phyloP scores from a whole-genome alignment of 1,284 basidiomycete species.

The Phellopilus nigrolimitatus region DNA sequence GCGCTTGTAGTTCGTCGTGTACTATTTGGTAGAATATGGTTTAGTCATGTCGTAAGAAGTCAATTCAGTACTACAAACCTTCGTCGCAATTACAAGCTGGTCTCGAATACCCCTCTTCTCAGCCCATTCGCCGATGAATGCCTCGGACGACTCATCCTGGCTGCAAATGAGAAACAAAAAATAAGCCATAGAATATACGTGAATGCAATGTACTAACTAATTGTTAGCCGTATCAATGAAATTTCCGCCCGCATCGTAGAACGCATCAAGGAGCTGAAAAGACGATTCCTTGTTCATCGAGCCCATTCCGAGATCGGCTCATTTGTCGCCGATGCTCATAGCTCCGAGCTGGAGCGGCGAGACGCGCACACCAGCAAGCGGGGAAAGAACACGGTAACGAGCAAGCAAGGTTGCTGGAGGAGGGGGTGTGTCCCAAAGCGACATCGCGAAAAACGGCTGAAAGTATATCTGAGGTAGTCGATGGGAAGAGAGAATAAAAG shows the following conservation, averaged over 20 bases:
- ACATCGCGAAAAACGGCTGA: slow-evolving; percentile 17
- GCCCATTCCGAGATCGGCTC: slow-evolving; percentile 26
- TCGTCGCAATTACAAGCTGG: slow-evolving; percentile 43
- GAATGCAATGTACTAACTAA: slow-evolving; percentile 9
- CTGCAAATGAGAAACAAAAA: slow-evolving; percentile 20
- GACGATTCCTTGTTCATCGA: slow-evolving; percentile 13
- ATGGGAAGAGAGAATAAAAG: no score
- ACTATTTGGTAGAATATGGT: slow-evolving; percentile 25
- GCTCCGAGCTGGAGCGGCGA: slow-evolving; percentile 42
- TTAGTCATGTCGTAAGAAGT: neutral
- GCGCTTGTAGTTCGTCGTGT: slow-evolving; percentile 29
- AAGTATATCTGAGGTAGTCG: neutral
- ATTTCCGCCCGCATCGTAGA: slow-evolving; percentile 21
- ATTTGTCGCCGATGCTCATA: slow-evolving; percentile 39
- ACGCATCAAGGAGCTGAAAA: slow-evolving; percentile 23
- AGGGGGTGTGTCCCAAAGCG: slow-evolving; percentile 31
- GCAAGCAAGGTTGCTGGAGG: slow-evolving; percentile 21
- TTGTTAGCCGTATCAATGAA: slow-evolving; percentile 23
- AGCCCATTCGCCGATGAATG: slow-evolving; percentile 44
- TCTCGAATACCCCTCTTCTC: slow-evolving; percentile 40
- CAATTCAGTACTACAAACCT: no score
- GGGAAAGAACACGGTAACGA: slow-evolving; percentile 37
- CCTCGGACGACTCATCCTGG: slow-evolving; percentile 38
- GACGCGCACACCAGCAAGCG: slow-evolving; percentile 38
- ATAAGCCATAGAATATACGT: neutral